phyloP scores from a whole-genome alignment of 768 basidiomycete species.

The Macrolepiota fuliginosa region DNA sequence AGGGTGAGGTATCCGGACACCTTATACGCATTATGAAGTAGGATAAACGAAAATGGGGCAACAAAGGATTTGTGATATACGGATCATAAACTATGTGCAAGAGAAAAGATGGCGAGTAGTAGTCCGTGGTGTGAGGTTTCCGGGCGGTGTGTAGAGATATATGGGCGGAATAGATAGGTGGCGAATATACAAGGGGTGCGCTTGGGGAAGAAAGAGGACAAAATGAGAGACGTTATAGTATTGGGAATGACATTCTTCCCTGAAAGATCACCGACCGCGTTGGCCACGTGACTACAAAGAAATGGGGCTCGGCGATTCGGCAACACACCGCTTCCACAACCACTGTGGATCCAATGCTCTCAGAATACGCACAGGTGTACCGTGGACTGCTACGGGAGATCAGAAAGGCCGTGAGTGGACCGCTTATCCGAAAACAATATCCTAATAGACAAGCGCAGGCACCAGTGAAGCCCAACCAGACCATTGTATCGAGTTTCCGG shows the following conservation, averaged over 20 bases:
- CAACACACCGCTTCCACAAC: neutral
- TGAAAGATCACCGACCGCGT: neutral
- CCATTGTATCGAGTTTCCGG: conserved; percentile 52
- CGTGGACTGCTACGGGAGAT: conserved; percentile 55
- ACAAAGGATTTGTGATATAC: neutral
- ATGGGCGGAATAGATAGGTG: neutral
- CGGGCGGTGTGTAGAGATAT: neutral
- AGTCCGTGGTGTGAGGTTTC: neutral
- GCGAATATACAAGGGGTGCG: neutral
- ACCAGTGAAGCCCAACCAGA: conserved; percentile 37
- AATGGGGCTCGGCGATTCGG: no score
- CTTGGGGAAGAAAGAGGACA: neutral
- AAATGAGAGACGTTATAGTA: neutral
- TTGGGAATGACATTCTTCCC: neutral
- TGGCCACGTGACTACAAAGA: neutral
- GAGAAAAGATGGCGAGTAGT: neutral
- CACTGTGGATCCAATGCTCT: conserved; percentile 22
- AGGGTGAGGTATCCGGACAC: conserved; percentile 9
- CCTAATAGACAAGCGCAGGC: conserved; percentile 22
- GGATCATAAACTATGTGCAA: conserved; percentile 5
- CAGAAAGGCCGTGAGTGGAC: conserved; percentile 43
- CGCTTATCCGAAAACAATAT: neutral
- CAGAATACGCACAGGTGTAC: conserved; percentile 37
- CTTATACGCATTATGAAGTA: conserved; percentile 6
- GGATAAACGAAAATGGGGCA: neutral